Conservation (phyloP, 805 yeast genomes). For the Yarrowia alimentaria region DNA sequence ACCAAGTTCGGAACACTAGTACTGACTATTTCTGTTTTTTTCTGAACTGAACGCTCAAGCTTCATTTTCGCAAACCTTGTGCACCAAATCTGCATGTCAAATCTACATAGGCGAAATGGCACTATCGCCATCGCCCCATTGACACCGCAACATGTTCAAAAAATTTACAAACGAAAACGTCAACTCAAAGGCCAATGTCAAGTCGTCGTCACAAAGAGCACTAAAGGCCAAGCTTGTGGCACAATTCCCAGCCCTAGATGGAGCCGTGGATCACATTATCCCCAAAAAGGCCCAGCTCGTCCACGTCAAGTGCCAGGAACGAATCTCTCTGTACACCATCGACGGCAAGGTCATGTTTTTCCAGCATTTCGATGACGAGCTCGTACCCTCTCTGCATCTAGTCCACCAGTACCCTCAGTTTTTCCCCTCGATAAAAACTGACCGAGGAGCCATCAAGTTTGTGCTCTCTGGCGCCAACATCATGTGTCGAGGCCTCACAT, state of each 20-base stretch:
- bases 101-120: too few species aligned
- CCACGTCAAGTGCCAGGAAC: constrained; percentile 84
- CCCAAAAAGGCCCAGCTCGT: constrained; percentile 86
- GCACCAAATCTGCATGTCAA: constrained; percentile 27
- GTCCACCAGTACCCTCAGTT: constrained; percentile 56
- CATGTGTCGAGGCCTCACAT: constrained; percentile 92
- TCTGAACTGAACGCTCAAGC: too few species aligned
- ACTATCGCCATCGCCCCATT: too few species aligned
- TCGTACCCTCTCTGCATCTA: constrained; percentile 67
- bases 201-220: constrained; percentile 92
- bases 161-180: constrained; percentile 81
- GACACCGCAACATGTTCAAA: constrained; percentile 29
- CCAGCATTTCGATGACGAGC: constrained; percentile 75
- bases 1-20: too few species aligned
- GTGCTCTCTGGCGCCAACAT: constrained; percentile 94
- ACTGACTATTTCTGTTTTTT: too few species aligned
- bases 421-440: constrained; percentile 86
- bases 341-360: constrained; percentile 73
- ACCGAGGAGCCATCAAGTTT: constrained; percentile 93
- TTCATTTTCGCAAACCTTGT: constrained; percentile 18
- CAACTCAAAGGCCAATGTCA: constrained; percentile 86
- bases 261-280: constrained; percentile 72
- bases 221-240: constrained; percentile 68
- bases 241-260: constrained; percentile 73
- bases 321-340: constrained; percentile 70